Conservation (phyloP, 225 moss, liverwort and hornwort species). For the Ulota crispa region DNA sequence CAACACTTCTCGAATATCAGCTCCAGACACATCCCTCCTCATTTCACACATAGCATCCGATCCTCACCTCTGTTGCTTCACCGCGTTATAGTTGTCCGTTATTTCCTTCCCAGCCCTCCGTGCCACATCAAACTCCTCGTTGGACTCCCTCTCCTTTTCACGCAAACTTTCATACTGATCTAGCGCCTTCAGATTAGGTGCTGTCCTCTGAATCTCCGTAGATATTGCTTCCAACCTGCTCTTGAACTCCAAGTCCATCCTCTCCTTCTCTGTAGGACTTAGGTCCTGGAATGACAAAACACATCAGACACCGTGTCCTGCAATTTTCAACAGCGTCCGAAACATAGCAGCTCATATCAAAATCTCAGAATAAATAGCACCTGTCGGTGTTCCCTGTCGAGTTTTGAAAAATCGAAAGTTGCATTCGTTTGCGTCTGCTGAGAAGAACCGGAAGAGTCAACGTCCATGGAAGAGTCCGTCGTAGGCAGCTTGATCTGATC, state of each 20-base stretch:
- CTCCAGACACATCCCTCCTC: background rate
- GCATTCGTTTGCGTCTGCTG: conserved; percentile 42
- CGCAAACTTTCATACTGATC: conserved; percentile 88
- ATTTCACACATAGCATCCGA: conserved; percentile 7
- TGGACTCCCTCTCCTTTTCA: conserved; percentile 86
- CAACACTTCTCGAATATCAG: background rate
- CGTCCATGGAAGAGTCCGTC: conserved; percentile 52
- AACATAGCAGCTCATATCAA: background rate
- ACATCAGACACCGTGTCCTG: background rate
- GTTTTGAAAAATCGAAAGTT: conserved; percentile 49
- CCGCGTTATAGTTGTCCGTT: conserved; percentile 69
- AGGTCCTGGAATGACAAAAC: conserved; percentile 54
- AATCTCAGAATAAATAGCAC: conserved; percentile 21
- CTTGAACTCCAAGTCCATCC: conserved; percentile 86
- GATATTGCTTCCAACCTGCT: conserved; percentile 73
- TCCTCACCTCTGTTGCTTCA: conserved; percentile 73
- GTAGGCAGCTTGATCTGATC: conserved; percentile 82
- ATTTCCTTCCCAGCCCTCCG: conserved; percentile 76
- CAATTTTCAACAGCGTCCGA: background rate
- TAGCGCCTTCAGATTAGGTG: conserved; percentile 87
- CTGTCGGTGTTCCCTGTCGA: conserved; percentile 42
- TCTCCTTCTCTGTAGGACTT: conserved; percentile 67
- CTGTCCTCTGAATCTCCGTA: conserved; percentile 81
- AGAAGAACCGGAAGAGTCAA: conserved; percentile 48
- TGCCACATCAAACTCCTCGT: conserved; percentile 87